phyloP scores from a whole-genome alignment of 75 land plant species.

The Gnetum montanum region DNA sequence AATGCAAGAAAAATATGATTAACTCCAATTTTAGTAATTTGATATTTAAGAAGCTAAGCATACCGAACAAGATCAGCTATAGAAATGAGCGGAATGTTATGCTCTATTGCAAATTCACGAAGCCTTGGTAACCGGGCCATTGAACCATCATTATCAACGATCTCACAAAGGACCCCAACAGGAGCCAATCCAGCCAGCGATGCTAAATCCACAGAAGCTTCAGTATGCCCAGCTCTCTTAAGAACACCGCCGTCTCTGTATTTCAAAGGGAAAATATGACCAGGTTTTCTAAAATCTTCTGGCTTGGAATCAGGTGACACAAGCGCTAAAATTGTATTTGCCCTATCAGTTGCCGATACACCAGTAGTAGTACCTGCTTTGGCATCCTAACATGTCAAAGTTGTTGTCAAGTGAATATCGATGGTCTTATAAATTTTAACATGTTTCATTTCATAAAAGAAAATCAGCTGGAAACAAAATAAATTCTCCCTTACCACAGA shows the following conservation, averaged over 20 bases:
- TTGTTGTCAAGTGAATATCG: background rate
- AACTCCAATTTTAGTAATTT: background rate
- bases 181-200: conserved; percentile 78
- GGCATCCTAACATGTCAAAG: conserved; percentile 60
- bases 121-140: conserved; percentile 93
- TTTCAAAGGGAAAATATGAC: conserved; percentile 91
- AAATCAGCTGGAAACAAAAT: background rate
- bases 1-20: background rate
- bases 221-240: conserved; percentile 99
- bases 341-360: conserved; percentile 90
- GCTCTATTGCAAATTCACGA: conserved; percentile 62
- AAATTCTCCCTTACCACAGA: conserved; percentile 78
- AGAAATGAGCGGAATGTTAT: conserved; percentile 76
- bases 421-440: background rate
- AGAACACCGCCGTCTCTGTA: conserved; percentile 97
- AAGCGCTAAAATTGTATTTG: conserved; percentile 66
- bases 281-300: conserved; percentile 81
- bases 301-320: conserved; percentile 80
- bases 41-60: too few species aligned
- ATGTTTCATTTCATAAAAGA: background rate
- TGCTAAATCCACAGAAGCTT: conserved; percentile 93
- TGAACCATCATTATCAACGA: conserved; percentile 95
- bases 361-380: conserved; percentile 93
- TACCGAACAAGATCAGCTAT: conserved; percentile 97
- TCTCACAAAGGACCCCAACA: conserved; percentile 87